Evolutionary conservation across 2,329 filamentous ascomycete species (phyloP), one percentile per base, ranked within the genome.

Genomic region (Cucurbitaria berberidis): DNA sequence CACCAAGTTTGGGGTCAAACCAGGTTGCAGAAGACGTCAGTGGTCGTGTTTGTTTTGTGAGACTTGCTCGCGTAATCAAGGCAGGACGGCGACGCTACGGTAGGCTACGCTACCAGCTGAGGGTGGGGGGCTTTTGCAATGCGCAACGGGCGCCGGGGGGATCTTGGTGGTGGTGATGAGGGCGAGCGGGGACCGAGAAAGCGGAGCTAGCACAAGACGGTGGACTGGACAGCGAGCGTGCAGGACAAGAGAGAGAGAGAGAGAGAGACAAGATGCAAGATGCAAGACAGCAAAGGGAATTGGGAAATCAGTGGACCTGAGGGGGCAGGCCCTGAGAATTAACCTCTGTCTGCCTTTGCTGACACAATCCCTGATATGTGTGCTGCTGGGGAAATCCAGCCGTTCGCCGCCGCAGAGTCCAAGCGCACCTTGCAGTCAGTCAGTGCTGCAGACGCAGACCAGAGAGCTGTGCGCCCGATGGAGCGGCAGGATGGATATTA

Each of bases 101-200:
- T n/a, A n/a, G n/a, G n/a, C n/a, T n/a, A n/a, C n/a, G n/a, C 54
- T 60, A 55, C 48, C 56, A 52, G 51, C 42, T 27, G 45, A 21
- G 44, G 55, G 46, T 49, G 46, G 51, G 43, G 51, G 51, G 53
- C n/a, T n/a, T n/a, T n/a, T 53, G 55, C 48, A 49, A 34, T 29
- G 42, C 32, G 45, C 40, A 46, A 27, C 38, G 41, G 46, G 41
- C 43, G 45, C 38, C 40, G 41, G 42, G 35, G 22, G 7, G 10
- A 5, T 38, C 8, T n/a, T 41, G 21, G 8, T 40, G 13, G 9
- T 42, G 24, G 40, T 11, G 40, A 30, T 15, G 4, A 7, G 22
- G 24, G 40, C 40, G 26, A 29, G 48, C 45, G 30, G 51, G 45
- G 49, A 43, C 41, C 26, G 35, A 47, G 19, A 26, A 13, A 26